These are phyloP conservation scores for Cordyceps sp. DNA, from an alignment of 2,329 filamentous ascomycete genomes.

Conservation along the genomic window DNA sequence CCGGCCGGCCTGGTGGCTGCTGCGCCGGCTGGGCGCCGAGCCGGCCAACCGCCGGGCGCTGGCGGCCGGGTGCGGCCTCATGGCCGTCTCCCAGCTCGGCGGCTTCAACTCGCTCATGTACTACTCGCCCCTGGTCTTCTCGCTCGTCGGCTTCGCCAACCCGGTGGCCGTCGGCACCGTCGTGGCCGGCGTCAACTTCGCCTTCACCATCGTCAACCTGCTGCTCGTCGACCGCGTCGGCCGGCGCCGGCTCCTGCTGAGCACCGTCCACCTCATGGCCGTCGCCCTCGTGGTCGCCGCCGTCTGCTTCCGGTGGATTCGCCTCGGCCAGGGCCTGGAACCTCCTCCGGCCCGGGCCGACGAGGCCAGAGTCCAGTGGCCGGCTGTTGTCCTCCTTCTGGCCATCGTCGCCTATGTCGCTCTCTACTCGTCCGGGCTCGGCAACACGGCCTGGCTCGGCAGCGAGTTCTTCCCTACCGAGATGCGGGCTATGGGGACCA, in stretches of 20 bases:
- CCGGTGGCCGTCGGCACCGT: slow-evolving; percentile 68
- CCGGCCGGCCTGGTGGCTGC: too few relatives aligned
- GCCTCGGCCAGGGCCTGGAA: too few relatives aligned
- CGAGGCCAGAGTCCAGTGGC: background rate
- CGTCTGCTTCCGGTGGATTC: too few relatives aligned
- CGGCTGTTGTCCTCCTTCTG: slow-evolving; percentile 37
- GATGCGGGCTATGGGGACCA: slow-evolving; percentile 57
- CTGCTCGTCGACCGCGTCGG: slow-evolving; percentile 66
- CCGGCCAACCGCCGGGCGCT: slow-evolving; percentile 58
- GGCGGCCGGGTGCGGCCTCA: slow-evolving; percentile 70
- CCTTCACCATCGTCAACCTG: slow-evolving; percentile 62
- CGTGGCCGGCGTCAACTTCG: slow-evolving; percentile 69
- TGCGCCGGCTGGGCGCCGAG: too few relatives aligned
- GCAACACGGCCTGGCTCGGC: slow-evolving; percentile 93
- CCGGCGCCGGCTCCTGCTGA: slow-evolving; percentile 62
- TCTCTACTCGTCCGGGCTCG: slow-evolving; percentile 71
- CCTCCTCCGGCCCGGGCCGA: slow-evolving; percentile 27
- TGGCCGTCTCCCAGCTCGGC: slow-evolving; percentile 76
- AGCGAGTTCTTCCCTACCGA: slow-evolving; percentile 74
- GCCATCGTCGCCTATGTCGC: slow-evolving; percentile 70
- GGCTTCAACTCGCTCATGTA: slow-evolving; percentile 92
- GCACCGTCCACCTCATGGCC: slow-evolving; percentile 73
- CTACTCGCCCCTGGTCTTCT: slow-evolving; percentile 71
- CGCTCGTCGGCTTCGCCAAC: slow-evolving; percentile 57
- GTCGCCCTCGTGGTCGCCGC: slow-evolving; percentile 54